Evolutionary conservation across 2,329 filamentous ascomycete genomes (phyloP).

Genomic region (Leptosphaerulina australis): DNA sequence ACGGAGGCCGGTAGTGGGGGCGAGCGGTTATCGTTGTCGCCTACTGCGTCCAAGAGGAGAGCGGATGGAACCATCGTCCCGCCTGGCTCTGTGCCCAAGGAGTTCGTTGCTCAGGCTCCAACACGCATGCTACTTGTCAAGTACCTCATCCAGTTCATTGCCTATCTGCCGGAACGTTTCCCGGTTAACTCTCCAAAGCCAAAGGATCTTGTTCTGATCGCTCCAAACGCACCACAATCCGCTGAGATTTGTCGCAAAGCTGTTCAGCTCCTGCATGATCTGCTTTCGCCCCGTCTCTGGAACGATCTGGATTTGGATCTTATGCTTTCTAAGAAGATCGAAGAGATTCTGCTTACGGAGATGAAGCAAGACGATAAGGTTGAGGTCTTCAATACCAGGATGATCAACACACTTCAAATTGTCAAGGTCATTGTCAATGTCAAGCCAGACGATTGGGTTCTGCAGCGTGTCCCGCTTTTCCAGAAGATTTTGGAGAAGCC

Average conservation of each 20-base stretch:
- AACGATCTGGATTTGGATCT: constrained; percentile 83
- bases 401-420: constrained; percentile 93
- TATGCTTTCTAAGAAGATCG: constrained; percentile 86
- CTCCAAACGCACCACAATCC: constrained; percentile 54
- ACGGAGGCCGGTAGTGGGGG: constrained; percentile 55
- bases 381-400: constrained; percentile 81
- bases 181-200: constrained; percentile 62
- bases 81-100: constrained; percentile 58
- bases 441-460: constrained; percentile 89
- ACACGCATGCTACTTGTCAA: constrained; percentile 85
- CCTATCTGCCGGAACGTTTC: constrained; percentile 84
- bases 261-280: constrained; percentile 78
- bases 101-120: constrained; percentile 53
- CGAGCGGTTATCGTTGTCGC: constrained; percentile 67
- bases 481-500: constrained; percentile 91
- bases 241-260: constrained; percentile 87
- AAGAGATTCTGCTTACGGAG: constrained; percentile 82
- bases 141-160: constrained; percentile 95
- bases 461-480: constrained; percentile 74
- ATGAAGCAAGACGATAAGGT: constrained; percentile 54
- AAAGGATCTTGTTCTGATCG: constrained; percentile 47
- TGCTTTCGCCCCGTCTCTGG: constrained; percentile 89
- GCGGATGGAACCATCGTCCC: constrained; percentile 67
- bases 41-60: constrained; percentile 72
- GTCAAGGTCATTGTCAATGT: constrained; percentile 86